Evolutionary conservation across 768 basidiomycete genomes (phyloP), one percentile per base, ranked within the genome.

Genomic region (Sporobolomyces roseus): DNA sequence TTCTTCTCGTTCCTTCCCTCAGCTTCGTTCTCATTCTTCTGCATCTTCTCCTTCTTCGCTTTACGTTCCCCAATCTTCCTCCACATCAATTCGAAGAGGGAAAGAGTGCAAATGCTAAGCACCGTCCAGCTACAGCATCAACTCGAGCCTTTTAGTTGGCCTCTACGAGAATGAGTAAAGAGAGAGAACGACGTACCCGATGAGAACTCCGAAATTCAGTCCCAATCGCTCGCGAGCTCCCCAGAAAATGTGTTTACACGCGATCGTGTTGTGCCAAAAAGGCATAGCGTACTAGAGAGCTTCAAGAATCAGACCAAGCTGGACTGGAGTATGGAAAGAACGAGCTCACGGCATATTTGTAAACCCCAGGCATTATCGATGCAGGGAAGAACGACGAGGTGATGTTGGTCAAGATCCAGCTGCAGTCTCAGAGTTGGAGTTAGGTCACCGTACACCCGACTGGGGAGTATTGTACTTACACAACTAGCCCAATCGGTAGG

Each of bases 361-460:
- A 79, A 56, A 78, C 78, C 9, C 55, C 38, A 23, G 75, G 74
- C 66, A 77, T 59, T 21, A 77, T 29, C 23, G 75, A 75, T 16
- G 78, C 63, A 1, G 79, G 79, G 69, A 72, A 77, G 75, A 79
- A 79, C 8, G 75, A 76, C 19, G 76, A 75, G 29, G 78, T 67
- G 71, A 79, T 77, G 52, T 79, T 78, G 43, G 75, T 21, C 54
- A 79, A 75, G 55, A 79, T 78, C 78, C 77, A 78, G 3, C 73
- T 45, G n/a, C n/a, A n/a, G n/a, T n/a, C n/a, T n/a, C n/a, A n/a
- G n/a, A n/a, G n/a, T n/a, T n/a, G n/a, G n/a, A n/a, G n/a, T n/a
- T n/a, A n/a, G n/a, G n/a, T n/a, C n/a, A n/a, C n/a, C n/a, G n/a
- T n/a, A n/a, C n/a, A n/a, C n/a, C n/a, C n/a, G n/a, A n/a, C n/a